Evolutionary conservation across 805 yeast species (phyloP), one percentile per base, ranked within the genome.

Genomic region (Saccharomyces jurei): DNA sequence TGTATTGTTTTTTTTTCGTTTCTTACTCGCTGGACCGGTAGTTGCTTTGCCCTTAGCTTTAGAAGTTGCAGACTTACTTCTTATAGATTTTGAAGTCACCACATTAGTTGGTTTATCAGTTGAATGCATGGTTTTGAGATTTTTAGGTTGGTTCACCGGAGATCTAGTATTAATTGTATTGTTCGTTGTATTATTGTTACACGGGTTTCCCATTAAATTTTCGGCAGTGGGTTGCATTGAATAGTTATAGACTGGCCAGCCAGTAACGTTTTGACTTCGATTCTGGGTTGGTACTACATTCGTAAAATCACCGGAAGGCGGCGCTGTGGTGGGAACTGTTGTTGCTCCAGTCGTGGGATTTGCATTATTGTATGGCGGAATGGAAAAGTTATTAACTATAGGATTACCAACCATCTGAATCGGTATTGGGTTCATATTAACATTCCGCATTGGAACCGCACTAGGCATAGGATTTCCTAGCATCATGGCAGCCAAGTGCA

Each of bases 401-500:
- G 44, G 44, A 17, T 36, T 36, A 6, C 44, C 44, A 17, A 36
- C 44, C 25, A 36, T 36, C 8, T 22, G 25, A 36, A 36, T 36
- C 21, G 44, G 44, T 17, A 36, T 36, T 8, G 44, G 25, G 17
- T 36, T 36, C 25, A 36, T 17, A 17, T 36, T 36, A 36, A 36
- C 44, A 36, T 36, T 36, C 13, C 9, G 44, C 22, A 36, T 17
- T n/a, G 21, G 22, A 36, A 17, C 44, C 4, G 44, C 25, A 36
- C 25, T 22, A 17, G 44, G 5, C 44, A 36, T 36, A 10, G 44
- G 17, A 21, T 36, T 36, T 21, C 44, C 44, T 4, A 36, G 44
- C 44, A 36, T 36, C 44, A 36, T 36, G 5, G 44, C 44, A 3
- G 65, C 58, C 27, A 62, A 49, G 50, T 55, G 48, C 48, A 58